Conservation (phyloP, 2,329 filamentous ascomycete genomes). For the Sordariomycetes sp. region DNA sequence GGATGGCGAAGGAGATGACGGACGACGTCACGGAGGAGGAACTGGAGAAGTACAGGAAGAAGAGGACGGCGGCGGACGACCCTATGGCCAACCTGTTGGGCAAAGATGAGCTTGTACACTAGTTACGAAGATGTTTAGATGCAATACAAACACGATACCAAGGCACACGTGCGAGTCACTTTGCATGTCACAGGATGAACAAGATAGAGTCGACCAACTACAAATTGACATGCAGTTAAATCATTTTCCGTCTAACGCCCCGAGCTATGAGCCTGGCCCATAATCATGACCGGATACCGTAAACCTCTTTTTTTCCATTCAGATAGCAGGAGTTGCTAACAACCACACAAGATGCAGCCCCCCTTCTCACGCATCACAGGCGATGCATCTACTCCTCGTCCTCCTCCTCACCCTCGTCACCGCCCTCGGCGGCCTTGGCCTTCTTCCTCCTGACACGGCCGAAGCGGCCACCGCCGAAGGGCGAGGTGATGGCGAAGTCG, state of each 20-base stretch:
- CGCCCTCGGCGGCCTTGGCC: constrained; percentile 87
- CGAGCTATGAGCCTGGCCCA: constrained; percentile 3
- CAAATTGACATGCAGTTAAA: constrained; percentile 1
- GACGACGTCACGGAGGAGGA: constrained; percentile 70
- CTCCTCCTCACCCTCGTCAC: constrained; percentile 66
- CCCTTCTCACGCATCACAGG: neutral
- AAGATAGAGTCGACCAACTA: neutral
- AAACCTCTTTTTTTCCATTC: constrained; percentile 1
- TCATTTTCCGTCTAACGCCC: constrained; percentile 6
- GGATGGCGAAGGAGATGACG: constrained; percentile 67
- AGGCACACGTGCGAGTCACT: neutral
- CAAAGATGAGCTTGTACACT: constrained; percentile 45
- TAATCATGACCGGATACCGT: constrained; percentile 3
- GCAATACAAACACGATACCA: neutral
- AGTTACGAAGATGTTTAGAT: neutral
- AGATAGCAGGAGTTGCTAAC: neutral
- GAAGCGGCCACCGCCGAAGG: constrained; percentile 92
- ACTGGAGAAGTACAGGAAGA: constrained; percentile 72
- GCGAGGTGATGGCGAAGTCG: constrained; percentile 94
- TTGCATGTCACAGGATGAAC: neutral
- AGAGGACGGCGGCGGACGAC: constrained; percentile 61
- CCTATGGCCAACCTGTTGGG: constrained; percentile 77
- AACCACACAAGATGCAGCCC: neutral
- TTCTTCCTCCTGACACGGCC: constrained; percentile 99
- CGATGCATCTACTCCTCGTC: constrained; percentile 55